Evolutionary conservation across 768 basidiomycete genomes (phyloP), one percentile per base, ranked within the genome.

Genomic region (Trametes gibbosa): DNA sequence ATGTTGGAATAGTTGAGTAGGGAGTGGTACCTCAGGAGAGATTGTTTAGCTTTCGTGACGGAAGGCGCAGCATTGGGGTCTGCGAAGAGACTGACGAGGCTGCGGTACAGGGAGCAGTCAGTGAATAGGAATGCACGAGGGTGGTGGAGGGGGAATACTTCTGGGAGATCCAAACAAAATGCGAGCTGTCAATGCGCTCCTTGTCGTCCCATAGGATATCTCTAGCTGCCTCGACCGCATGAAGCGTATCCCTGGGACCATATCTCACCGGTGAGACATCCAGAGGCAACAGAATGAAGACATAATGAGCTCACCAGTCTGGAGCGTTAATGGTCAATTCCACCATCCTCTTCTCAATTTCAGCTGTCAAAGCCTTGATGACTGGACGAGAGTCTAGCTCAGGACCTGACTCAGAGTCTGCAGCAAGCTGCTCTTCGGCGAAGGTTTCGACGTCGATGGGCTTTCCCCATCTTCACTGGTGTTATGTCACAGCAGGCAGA

Each of bases 241-340:
- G 90, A 5, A 95, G 77, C 0, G 91, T 90, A 59, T 96, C 90
- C 95, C 93, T 54, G 95, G 27, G 3, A 29, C 21, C 17, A 19
- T 37, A 41, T 27, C 5, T n/a, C 12, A 23, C 21, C 21, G 21
- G 21, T 35, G 16, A 41, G 25, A 46, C 21, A 4, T 10, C 34
- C 9, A 29, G 27, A 4, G 12, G 19, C 12, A 19, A 14, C 50
- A 23, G 2, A 10, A 41, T 17, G 53, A 21, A 49, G 51, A 19
- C 13, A n/a, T 16, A 17, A 2, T 3, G 3, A 8, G 76, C 81
- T 58, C 78, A 94, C 95, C 96, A 99, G 72, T 97, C 90, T 25
- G 90, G 86, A 8, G 93, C 91, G 68, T 98, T 98, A 61, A 98
- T 82, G 4, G 91, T 97, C 40, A 87, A 77, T 70, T 83, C 82